Base-by-base conservation (phyloP, 78 protist genomes). In the Guillardia theta region DNA sequence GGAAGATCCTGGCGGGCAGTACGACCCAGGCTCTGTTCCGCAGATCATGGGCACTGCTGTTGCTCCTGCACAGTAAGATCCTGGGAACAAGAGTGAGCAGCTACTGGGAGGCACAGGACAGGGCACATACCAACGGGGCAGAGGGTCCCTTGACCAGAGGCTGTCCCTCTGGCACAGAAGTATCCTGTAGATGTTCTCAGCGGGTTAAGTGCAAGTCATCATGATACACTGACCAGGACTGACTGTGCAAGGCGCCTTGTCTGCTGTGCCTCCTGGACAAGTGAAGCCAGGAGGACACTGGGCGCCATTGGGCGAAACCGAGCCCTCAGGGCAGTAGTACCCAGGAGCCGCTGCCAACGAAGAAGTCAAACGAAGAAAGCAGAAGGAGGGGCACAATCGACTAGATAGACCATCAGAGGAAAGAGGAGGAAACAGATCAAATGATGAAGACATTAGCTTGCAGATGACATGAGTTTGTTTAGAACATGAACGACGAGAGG, bases 401-500 rank as follows among this genome's bases (percentile, higher is more conserved):
- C 87, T 22, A 3, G 47, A 43, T 43, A 70, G 87, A 9, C 53
- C 90, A 78, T 22, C 0, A 78, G 90, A 6, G 12, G 8, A 4
- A 10, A 22, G 1, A 45, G 15, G 90, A 48, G 90, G 53, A 78
- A 18, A 0, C 53, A 4, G 48, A 24, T 46, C 90, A 45, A 48
- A 44, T 78, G 90, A n/a, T 50, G 83, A 70, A 24, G 83, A n/a
- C 90, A 78, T 22, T 78, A 78, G 3, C 90, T 78, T 6, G 53
- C 70, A 3, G 70, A 30, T 30, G 70, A n/a, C n/a, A n/a, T n/a
- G n/a, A n/a, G n/a, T n/a, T n/a, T n/a, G n/a, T n/a, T n/a, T n/a
- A n/a, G n/a, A n/a, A n/a, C n/a, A n/a, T n/a, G n/a, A n/a, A n/a
- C n/a, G n/a, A n/a, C n/a, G n/a, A n/a, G n/a, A n/a, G n/a, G n/a